Conservation (phyloP, 257 asterid genomes). For the Solanum pennellii region DNA sequence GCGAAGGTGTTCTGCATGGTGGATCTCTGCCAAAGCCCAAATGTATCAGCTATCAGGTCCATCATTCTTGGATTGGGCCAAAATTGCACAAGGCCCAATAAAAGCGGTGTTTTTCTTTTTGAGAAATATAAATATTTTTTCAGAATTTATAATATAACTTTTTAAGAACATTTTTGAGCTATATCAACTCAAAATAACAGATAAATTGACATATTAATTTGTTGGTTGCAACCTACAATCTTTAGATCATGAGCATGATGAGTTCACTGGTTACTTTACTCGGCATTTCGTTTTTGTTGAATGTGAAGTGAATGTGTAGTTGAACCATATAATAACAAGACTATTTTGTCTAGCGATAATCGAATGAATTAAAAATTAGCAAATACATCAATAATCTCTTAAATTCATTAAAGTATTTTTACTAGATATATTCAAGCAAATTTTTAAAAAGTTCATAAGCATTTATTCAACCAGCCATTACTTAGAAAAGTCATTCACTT, state of each 20-base stretch:
- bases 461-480: background rate
- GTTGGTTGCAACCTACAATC: background rate
- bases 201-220: background rate
- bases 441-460: background rate
- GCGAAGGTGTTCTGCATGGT: background rate
- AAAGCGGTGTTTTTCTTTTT: rapidly evolving
- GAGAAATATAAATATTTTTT: too few relatives aligned
- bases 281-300: background rate
- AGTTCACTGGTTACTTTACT: background rate
- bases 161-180: rapidly evolving
- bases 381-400: too few relatives aligned
- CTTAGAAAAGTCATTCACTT: background rate
- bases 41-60: background rate
- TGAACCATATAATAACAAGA: background rate
- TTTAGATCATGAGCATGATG: too few relatives aligned
- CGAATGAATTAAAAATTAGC: background rate
- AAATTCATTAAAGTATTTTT: too few relatives aligned
- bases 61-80: background rate
- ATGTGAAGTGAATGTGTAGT: background rate
- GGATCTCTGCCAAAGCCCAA: background rate
- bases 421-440: too few relatives aligned
- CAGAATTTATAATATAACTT: too few relatives aligned
- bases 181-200: too few relatives aligned
- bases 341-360: background rate
- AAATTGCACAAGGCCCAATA: background rate